Percentiles rank a stretch among this genome's conserved stretches.
Evolutionary conservation across 495 filamentous ascomycete species (phyloP).

Genomic region (Trichoderma asperelloides): DNA sequence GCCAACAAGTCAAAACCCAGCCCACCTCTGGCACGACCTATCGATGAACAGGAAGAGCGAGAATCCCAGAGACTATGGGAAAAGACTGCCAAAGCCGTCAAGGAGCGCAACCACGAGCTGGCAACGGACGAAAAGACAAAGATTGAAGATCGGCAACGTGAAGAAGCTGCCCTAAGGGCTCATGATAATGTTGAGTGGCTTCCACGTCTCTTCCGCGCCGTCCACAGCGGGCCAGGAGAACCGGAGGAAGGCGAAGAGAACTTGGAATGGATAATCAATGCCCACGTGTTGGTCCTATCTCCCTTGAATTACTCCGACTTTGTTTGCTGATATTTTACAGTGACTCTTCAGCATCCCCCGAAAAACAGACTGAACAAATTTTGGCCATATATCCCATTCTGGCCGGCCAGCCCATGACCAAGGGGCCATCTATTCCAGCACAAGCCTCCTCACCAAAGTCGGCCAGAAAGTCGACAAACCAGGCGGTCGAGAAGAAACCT

Average conservation of each 20-base stretch:
- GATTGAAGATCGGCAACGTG: constrained; percentile 85
- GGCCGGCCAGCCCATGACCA: constrained; percentile 50
- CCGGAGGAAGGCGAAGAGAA: constrained; percentile 75
- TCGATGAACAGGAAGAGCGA: constrained; percentile 80
- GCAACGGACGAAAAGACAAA: constrained; percentile 93
- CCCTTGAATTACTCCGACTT: constrained; percentile 1
- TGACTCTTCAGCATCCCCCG: constrained; percentile 60
- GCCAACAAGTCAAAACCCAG: constrained; percentile 68
- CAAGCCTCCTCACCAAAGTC: constrained; percentile 16
- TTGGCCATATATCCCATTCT: constrained; percentile 79
- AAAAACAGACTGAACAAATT: constrained; percentile 76
- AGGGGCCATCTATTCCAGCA: constrained; percentile 32
- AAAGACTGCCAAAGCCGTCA: constrained; percentile 69
- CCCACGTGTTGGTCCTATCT: constrained; percentile 58
- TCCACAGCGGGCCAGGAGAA: constrained; percentile 63
- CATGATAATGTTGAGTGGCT: constrained; percentile 85
- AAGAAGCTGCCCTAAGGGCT: constrained; percentile 73
- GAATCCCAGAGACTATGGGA: constrained; percentile 87
- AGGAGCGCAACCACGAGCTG: constrained; percentile 71
- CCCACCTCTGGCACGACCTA: constrained; percentile 61
- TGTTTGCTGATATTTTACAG: constrained; percentile 23
- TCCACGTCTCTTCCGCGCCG: constrained; percentile 70
- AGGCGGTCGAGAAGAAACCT: constrained; percentile 13
- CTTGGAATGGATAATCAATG: constrained; percentile 91
- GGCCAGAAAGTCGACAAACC: constrained; percentile 10